These are phyloP conservation scores for Phialophora chinensis DNA, from an alignment of 2,329 filamentous ascomycete genomes.

Conservation along the genomic window DNA sequence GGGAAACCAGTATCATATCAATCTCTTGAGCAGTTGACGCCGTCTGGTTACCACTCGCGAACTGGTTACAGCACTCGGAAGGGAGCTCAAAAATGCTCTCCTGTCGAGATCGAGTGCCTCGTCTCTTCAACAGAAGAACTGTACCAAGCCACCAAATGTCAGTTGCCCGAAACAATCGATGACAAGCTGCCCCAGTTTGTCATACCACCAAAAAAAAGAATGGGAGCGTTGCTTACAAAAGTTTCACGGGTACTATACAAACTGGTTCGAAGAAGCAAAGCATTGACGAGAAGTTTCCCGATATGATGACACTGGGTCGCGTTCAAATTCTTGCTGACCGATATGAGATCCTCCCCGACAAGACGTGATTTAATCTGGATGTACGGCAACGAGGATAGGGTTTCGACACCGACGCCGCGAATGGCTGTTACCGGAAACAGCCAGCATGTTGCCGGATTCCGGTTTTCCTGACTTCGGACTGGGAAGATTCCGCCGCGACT, in stretches of 20 bases:
- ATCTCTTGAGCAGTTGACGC: conserved; percentile 30
- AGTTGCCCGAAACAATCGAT: conserved; percentile 1
- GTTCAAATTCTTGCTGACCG: conserved; percentile 10
- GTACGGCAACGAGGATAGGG: no score
- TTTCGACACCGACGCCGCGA: no score
- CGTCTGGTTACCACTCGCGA: conserved; percentile 14
- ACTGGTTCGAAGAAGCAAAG: conserved; percentile 11
- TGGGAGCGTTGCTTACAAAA: conserved; percentile 26
- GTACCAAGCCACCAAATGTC: conserved; percentile 8
- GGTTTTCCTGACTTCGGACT: neutral
- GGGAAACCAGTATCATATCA: conserved; percentile 27
- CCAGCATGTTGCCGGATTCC: no score
- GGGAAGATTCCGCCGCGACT: neutral
- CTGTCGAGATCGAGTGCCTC: conserved; percentile 41
- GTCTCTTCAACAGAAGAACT: conserved; percentile 20
- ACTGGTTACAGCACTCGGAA: conserved; percentile 14
- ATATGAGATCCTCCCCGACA: conserved; percentile 22
- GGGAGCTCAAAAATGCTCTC: conserved; percentile 20
- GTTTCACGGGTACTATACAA: conserved; percentile 20
- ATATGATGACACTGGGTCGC: conserved; percentile 26
- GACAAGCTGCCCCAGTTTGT: conserved; percentile 10
- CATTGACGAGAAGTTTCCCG: conserved; percentile 16
- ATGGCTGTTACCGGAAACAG: no score
- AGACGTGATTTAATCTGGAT: conserved; percentile 9
- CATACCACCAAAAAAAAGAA: conserved; percentile 14